Evolutionary conservation across 1,139 yeast genomes (phyloP), one percentile per base, ranked within the genome.

Genomic region (Yamadazyma membranifaciens): DNA sequence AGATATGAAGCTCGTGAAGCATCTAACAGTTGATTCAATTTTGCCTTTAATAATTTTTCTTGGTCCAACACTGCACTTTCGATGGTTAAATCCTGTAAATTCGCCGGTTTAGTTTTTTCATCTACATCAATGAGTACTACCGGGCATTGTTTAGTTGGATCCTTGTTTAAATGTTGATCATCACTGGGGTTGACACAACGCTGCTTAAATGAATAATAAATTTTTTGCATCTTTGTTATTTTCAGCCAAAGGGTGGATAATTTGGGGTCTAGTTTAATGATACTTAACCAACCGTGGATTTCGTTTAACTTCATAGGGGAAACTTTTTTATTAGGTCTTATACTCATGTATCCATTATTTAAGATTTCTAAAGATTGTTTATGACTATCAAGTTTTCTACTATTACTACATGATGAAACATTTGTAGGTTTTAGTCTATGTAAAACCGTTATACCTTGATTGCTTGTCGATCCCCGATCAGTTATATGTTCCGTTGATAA

Each of bases 191-290:
- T 20, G 24, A 20, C 7, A 7, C 7, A 20, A 20, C 24, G 24
- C 7, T 20, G 5, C 24, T 36, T 40, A 15, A 60, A 57, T 42
- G 69, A 14, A 43, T 66, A 70, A 50, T 72, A 72, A 12, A 67
- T 56, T 41, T 68, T 67, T 48, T 71, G 77, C 45, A 72, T 54
- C 40, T 60, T 64, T 30, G 69, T 65, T 39, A 72, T 69, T 41
- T 64, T 67, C 43, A 52, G 60, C 78, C 78, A 72, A 36, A 72
- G 55, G 3, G 63, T 55, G 6, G 75, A 65, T 27, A 72, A 55
- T 35, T 68, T 69, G 0, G 75, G 74, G 47, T 72, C 78, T 26
- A 71, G 42, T 37, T 63, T 62, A 38, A 72, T 59, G 15, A 68
- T 49, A 52, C 67, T 69, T 38, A 67, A 55, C 77, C 76, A 72